Percentiles rank a stretch among this genome's conserved stretches.
These are phyloP conservation scores for Tubosaeta sp. DNA, from an alignment of 768 basidiomycete species.

Conservation along the genomic window DNA sequence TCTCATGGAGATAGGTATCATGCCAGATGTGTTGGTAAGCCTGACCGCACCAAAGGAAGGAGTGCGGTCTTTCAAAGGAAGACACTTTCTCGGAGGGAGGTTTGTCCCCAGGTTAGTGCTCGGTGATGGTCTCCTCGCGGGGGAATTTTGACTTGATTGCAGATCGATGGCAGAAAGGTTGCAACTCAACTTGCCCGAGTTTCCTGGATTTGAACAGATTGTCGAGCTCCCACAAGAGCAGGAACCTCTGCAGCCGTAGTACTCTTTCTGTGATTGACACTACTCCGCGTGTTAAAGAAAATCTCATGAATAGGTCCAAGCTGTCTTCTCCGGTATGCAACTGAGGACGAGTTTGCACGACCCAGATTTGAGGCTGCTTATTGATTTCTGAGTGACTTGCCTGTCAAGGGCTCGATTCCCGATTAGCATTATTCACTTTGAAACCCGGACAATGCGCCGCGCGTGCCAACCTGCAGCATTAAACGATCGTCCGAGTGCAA, in stretches of 20 bases:
- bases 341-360: too few relatives aligned
- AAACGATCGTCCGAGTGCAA: too few relatives aligned
- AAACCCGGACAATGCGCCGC: too few relatives aligned
- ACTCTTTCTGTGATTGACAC: background rate
- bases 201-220: conserved; percentile 77
- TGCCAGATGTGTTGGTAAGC: conserved; percentile 79
- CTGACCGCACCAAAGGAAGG: conserved; percentile 95
- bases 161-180: conserved; percentile 74
- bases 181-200: conserved; percentile 74
- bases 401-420: too few relatives aligned
- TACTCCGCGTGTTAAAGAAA: background rate
- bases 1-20: conserved; percentile 48
- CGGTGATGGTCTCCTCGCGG: background rate
- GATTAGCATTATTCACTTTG: too few relatives aligned
- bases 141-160: conserved; percentile 2
- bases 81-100: conserved; percentile 91
- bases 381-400: too few relatives aligned
- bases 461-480: too few relatives aligned
- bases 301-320: background rate
- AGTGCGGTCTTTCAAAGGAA: conserved; percentile 67
- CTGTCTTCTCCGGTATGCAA: too few relatives aligned
- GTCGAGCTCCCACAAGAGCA: conserved; percentile 56
- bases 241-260: conserved; percentile 4
- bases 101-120: conserved; percentile 79
- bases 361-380: too few relatives aligned